A percentile compares a stretch with the other conserved stretches of the same genome.
These are phyloP conservation scores for Ceratobasidium sp. DNA, from an alignment of 1,284 basidiomycete species.

Conservation along the genomic window DNA sequence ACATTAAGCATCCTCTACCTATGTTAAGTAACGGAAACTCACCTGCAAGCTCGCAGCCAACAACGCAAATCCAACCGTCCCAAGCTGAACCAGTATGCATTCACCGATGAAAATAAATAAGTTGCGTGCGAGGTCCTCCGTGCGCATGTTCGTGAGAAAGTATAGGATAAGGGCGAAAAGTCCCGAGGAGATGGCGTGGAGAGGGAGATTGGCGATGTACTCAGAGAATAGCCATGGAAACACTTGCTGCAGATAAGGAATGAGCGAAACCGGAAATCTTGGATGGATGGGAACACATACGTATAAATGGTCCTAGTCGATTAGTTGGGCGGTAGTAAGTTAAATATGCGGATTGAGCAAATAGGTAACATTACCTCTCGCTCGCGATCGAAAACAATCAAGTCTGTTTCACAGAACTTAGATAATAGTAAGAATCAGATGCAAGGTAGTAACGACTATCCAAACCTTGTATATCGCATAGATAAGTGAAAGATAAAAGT, in stretches of 20 bases:
- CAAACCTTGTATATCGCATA: slow-evolving; percentile 50
- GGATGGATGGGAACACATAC: slow-evolving; percentile 34
- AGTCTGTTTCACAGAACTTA: slow-evolving; percentile 59
- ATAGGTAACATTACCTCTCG: slow-evolving; percentile 56
- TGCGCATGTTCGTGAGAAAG: slow-evolving; percentile 59
- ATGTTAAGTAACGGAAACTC: too few relatives aligned
- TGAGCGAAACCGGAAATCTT: not conserved
- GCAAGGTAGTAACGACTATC: not conserved
- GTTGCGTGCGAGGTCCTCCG: slow-evolving; percentile 58
- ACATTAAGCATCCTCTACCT: not conserved
- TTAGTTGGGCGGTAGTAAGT: not conserved
- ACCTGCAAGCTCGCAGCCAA: slow-evolving; percentile 54
- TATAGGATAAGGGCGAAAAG: slow-evolving; percentile 58
- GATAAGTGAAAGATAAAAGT: slow-evolving; percentile 56
- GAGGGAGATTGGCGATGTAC: slow-evolving; percentile 54
- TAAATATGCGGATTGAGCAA: not conserved
- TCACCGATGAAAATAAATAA: slow-evolving; percentile 62
- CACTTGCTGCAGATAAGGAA: slow-evolving; percentile 54
- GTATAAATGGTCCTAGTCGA: slow-evolving; percentile 51
- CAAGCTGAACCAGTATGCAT: slow-evolving; percentile 60
- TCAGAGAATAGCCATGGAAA: slow-evolving; percentile 60
- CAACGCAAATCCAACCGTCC: slow-evolving; percentile 60
- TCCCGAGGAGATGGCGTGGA: slow-evolving; percentile 57
- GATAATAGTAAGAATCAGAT: slow-evolving; percentile 54
- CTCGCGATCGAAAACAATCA: slow-evolving; percentile 66